Percentiles rank a stretch among this genome's conserved stretches.
These are phyloP conservation scores for Drechslerella coelobrocha DNA, from an alignment of 2,329 filamentous ascomycete species.

Conservation along the genomic window DNA sequence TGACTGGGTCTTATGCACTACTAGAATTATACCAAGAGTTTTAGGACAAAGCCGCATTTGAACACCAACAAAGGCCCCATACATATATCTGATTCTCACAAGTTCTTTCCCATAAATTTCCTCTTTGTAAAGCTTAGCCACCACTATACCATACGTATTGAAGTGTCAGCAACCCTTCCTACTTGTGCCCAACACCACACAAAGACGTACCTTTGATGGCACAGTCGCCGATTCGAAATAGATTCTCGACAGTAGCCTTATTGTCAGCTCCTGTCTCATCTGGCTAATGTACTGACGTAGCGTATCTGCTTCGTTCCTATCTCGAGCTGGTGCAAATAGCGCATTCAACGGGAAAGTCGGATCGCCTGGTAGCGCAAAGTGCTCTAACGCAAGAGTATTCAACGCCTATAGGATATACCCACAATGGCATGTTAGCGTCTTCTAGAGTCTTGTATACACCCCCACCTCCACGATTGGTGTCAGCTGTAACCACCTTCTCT, in stretches of 20 bases:
- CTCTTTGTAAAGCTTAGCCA: constrained; percentile 99
- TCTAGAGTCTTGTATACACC: not conserved
- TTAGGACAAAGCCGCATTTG: no score
- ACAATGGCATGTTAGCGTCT: constrained; percentile 16
- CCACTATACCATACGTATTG: constrained; percentile 74
- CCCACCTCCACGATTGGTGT: not conserved
- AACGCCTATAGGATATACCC: constrained; percentile 41
- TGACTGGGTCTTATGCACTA: no score
- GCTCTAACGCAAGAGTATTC: constrained; percentile 72
- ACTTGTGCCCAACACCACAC: not conserved
- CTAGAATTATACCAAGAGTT: no score
- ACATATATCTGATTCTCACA: constrained; percentile 63
- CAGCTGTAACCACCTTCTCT: constrained; percentile 64
- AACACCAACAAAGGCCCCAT: no score
- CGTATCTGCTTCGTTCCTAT: constrained; percentile 86
- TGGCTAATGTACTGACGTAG: constrained; percentile 89
- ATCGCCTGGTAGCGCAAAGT: constrained; percentile 94
- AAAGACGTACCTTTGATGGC: constrained; percentile 63
- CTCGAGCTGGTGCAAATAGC: constrained; percentile 87
- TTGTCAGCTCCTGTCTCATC: constrained; percentile 88
- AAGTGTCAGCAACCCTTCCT: not conserved
- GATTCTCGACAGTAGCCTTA: constrained; percentile 80
- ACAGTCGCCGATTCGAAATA: constrained; percentile 77
- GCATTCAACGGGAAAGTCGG: constrained; percentile 93
- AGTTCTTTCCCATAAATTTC: constrained; percentile 98